A percentile compares a stretch with the other conserved stretches of the same genome.
phyloP scores from a whole-genome alignment of 805 yeast genomes.

The Ogataea salicorniae region DNA sequence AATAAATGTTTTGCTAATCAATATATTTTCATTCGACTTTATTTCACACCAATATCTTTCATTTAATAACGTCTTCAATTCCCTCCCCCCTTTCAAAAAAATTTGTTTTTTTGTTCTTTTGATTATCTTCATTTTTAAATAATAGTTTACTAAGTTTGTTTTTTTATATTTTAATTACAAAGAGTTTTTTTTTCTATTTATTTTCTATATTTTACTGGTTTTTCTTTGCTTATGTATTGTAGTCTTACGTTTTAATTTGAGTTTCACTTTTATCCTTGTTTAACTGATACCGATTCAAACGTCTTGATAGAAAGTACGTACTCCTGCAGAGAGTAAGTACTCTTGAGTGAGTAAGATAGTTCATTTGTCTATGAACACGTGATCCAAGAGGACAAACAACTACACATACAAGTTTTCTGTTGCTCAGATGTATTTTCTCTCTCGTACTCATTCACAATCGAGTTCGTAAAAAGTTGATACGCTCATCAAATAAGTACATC shows the following conservation, averaged over 20 bases:
- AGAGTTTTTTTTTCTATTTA: slow-evolving; percentile 2
- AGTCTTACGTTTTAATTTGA: slow-evolving; percentile 1
- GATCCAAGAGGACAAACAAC: too few species aligned
- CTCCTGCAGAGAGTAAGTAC: too few species aligned
- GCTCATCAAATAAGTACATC: neutral
- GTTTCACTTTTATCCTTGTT: neutral
- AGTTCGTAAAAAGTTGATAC: too few species aligned
- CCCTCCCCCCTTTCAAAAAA: slow-evolving; percentile 1
- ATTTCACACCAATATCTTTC: slow-evolving; percentile 4
- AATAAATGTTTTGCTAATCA: slow-evolving; percentile 34
- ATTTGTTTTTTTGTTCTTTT: slow-evolving; percentile 5
- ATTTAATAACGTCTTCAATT: neutral
- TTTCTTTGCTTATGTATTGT: neutral
- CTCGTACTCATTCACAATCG: too few species aligned
- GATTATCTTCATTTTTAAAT: neutral
- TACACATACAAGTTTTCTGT: too few species aligned
- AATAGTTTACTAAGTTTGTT: neutral
- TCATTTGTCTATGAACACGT: too few species aligned
- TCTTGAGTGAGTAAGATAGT: too few species aligned
- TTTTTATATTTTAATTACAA: neutral
- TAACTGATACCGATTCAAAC: neutral
- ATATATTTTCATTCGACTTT: slow-evolving; percentile 2
- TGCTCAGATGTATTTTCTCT: too few species aligned
- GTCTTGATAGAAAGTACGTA: too few species aligned
- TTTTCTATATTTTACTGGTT: neutral